Evolutionary conservation across 1,139 yeast genomes (phyloP).

Genomic region (Suhomyces coccinellae): DNA sequence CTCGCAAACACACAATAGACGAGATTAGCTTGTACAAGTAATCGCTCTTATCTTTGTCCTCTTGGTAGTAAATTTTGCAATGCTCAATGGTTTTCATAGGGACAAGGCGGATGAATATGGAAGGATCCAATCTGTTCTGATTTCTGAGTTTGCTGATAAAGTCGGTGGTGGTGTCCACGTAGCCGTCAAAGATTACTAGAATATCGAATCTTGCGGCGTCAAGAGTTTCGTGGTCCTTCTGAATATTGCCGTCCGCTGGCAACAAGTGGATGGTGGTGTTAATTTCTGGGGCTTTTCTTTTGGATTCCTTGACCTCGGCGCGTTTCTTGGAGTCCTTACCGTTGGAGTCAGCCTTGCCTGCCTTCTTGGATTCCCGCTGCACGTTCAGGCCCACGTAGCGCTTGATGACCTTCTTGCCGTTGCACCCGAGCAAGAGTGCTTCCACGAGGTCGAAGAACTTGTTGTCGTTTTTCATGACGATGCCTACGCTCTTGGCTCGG

Average conservation of each 20-base stretch:
- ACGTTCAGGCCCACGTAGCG: constrained; percentile 65
- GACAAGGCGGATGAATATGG: constrained; percentile 67
- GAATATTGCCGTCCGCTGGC: constrained; percentile 45
- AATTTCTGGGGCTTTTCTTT: constrained; percentile 14
- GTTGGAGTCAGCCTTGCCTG: constrained; percentile 11
- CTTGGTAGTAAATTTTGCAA: constrained; percentile 41
- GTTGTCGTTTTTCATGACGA: constrained; percentile 38
- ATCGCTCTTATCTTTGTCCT: constrained; percentile 32
- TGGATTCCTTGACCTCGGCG: constrained; percentile 11
- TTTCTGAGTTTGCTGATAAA: constrained; percentile 31
- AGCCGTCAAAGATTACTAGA: constrained; percentile 69
- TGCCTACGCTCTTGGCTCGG: constrained; percentile 38
- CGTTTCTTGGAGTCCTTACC: constrained; percentile 13
- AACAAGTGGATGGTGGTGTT: constrained; percentile 38
- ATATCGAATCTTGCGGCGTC: constrained; percentile 51
- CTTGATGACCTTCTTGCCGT: constrained; percentile 53
- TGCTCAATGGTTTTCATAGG: constrained; percentile 86
- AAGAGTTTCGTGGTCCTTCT: constrained; percentile 27
- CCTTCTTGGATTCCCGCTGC: constrained; percentile 42
- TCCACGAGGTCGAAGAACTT: constrained; percentile 74
- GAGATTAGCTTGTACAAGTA: constrained; percentile 71
- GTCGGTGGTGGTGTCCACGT: constrained; percentile 47
- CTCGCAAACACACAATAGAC: constrained; percentile 80
- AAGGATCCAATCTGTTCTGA: constrained; percentile 35
- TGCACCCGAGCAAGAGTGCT: constrained; percentile 69